A percentile compares a stretch with the other conserved stretches of the same genome.
Evolutionary conservation across 352 stramenopile genomes (phyloP).

Genomic region (Globisporangium splendens): DNA sequence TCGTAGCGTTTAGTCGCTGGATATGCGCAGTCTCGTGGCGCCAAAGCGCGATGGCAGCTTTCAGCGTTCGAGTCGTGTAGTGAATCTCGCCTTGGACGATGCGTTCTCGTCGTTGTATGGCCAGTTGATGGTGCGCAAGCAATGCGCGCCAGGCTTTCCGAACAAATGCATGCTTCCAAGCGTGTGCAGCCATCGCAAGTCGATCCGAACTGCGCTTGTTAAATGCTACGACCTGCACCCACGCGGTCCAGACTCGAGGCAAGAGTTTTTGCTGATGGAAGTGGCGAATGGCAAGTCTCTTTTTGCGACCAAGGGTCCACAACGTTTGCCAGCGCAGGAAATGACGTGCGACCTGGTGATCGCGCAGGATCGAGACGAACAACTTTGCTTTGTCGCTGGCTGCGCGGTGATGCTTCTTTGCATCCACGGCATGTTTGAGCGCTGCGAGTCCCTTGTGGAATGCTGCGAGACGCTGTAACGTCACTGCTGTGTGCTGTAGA

Average conservation of each 20-base stretch:
- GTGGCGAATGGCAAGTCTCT: conserved; percentile 15
- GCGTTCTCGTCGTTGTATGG: neutral
- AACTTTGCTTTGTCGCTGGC: conserved; percentile 16
- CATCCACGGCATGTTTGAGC: conserved; percentile 13
- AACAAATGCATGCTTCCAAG: conserved; percentile 23
- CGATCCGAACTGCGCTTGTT: conserved; percentile 4
- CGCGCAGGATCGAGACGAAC: conserved; percentile 19
- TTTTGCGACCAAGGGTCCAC: conserved; percentile 17
- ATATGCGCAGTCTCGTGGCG: neutral
- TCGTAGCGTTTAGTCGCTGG: conserved; percentile 6
- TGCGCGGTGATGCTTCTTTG: neutral
- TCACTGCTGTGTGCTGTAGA: conserved; percentile 7
- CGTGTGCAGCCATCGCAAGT: conserved; percentile 2
- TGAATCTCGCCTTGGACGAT: conserved; percentile 16
- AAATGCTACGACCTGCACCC: conserved; percentile 12
- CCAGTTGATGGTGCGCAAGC: conserved; percentile 1
- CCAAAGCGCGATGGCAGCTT: conserved; percentile 17
- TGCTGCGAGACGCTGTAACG: conserved; percentile 20
- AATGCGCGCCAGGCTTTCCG: conserved; percentile 27
- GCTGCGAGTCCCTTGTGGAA: conserved; percentile 20
- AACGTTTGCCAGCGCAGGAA: conserved; percentile 29
- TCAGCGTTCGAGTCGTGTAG: conserved; percentile 4
- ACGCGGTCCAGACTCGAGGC: conserved; percentile 23
- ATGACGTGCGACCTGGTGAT: conserved; percentile 8
- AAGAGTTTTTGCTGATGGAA: conserved; percentile 29